Conservation (phyloP, 2,329 filamentous ascomycete species). For the Seiridium cupressi region DNA sequence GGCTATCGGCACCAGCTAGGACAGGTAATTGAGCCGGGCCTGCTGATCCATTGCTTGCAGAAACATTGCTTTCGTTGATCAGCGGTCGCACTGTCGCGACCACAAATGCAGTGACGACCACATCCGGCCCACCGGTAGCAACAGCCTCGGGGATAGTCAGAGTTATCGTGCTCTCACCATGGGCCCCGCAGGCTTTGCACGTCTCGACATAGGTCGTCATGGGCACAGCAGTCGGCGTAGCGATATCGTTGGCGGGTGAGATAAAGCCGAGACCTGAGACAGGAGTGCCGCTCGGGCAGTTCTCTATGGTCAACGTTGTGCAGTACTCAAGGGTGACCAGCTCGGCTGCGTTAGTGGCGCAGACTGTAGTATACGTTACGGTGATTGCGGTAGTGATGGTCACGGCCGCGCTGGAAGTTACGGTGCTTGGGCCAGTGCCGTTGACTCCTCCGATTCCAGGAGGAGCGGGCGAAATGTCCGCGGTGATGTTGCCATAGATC, state of each 20-base stretch:
- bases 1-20: constrained; percentile 1
- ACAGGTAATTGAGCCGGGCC: background rate
- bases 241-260: background rate
- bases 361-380: constrained; percentile 31
- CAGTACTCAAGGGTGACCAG: constrained; percentile 31
- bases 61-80: background rate
- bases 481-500: constrained; percentile 37
- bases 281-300: constrained; percentile 20
- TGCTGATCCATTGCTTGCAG: background rate
- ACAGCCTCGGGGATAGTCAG: constrained; percentile 29
- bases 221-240: constrained; percentile 10
- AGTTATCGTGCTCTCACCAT: constrained; percentile 30
- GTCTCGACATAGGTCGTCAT: constrained; percentile 27
- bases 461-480: constrained; percentile 28
- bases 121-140: constrained; percentile 6
- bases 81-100: constrained; percentile 23
- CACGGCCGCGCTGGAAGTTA: background rate
- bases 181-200: constrained; percentile 28
- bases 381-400: constrained; percentile 22
- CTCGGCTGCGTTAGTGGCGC: constrained; percentile 29
- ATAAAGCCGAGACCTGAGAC: background rate
- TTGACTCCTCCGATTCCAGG: constrained; percentile 31
- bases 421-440: background rate
- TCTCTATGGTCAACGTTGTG: constrained; percentile 26
- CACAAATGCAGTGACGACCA: constrained; percentile 14